phyloP scores from a whole-genome alignment of 192 early-diverging fungal genomes.

The Rhizophagus sp. region DNA sequence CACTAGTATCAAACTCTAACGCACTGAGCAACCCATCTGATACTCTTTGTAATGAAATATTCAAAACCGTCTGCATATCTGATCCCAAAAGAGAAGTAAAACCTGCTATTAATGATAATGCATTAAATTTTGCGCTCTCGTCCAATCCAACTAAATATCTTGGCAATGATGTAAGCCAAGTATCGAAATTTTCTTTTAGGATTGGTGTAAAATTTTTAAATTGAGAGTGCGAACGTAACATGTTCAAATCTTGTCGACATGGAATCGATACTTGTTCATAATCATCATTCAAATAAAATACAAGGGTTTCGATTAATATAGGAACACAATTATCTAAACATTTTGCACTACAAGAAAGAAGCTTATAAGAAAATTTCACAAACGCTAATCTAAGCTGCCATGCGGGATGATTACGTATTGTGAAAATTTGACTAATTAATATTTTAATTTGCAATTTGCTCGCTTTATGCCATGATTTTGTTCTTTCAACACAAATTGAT shows the following conservation, averaged over 20 bases:
- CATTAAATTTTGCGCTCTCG: constrained; percentile 39
- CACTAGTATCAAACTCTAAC: constrained; percentile 39
- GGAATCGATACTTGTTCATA: constrained; percentile 35
- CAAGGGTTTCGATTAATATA: constrained; percentile 39
- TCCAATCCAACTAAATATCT: constrained; percentile 36
- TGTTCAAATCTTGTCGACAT: constrained; percentile 25
- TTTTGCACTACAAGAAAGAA: constrained; percentile 37
- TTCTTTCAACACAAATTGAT: constrained; percentile 8
- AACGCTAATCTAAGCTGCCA: constrained; percentile 38
- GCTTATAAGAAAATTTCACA: constrained; percentile 35
- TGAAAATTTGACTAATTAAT: constrained; percentile 33
- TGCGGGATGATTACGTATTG: constrained; percentile 38
- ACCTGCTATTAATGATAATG: constrained; percentile 36
- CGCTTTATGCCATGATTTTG: constrained; percentile 34
- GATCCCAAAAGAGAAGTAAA: constrained; percentile 33
- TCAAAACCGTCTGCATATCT: constrained; percentile 36
- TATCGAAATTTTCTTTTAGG: constrained; percentile 41
- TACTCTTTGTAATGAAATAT: constrained; percentile 29
- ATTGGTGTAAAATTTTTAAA: constrained; percentile 35
- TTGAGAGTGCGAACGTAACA: not conserved
- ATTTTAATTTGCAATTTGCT: constrained; percentile 33
- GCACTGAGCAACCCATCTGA: constrained; percentile 41
- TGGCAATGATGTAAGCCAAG: constrained; percentile 37
- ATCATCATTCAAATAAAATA: constrained; percentile 39
- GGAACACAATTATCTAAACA: constrained; percentile 37